Percentiles rank a stretch among this genome's conserved stretches.
Evolutionary conservation across 2,329 filamentous ascomycete species (phyloP).

Genomic region (Diaporthe longicolla): DNA sequence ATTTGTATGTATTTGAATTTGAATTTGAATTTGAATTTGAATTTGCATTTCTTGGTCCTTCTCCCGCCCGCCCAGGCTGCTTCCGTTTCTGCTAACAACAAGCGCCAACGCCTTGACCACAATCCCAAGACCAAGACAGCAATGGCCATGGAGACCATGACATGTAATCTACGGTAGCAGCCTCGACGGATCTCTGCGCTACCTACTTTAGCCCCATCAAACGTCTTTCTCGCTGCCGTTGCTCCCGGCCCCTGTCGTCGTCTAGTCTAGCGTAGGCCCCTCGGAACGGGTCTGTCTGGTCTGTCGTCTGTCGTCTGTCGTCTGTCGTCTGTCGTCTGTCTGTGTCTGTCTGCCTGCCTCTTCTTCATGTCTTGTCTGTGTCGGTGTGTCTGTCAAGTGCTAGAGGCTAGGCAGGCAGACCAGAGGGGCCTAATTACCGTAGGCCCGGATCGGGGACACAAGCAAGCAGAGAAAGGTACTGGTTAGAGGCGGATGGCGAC

Average conservation of each 20-base stretch:
- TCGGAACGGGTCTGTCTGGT: not conserved
- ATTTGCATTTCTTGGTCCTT: slow-evolving; percentile 9
- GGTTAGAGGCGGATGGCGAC: not conserved
- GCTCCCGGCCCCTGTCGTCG: slow-evolving; percentile 10
- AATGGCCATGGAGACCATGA: not conserved
- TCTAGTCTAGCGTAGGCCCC: not conserved
- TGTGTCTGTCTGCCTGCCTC: not conserved
- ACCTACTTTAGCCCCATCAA: slow-evolving; percentile 31
- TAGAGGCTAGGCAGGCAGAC: not conserved
- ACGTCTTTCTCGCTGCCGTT: slow-evolving; percentile 29
- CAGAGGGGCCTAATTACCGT: not conserved
- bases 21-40: not conserved
- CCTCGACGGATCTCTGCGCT: slow-evolving; percentile 16
- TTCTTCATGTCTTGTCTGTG: not conserved
- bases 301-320: no score
- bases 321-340: no score
- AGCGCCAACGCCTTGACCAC: slow-evolving; percentile 13
- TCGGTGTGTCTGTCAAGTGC: slow-evolving; percentile 5
- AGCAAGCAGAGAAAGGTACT: not conserved
- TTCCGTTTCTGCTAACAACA: slow-evolving; percentile 11
- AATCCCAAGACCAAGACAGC: not conserved
- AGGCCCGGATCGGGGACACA: slow-evolving; percentile 25
- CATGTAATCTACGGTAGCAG: slow-evolving; percentile 5
- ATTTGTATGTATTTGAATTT: not conserved
- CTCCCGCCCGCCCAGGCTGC: not conserved